phyloP scores from a whole-genome alignment of 176 grass and related monocot genomes.

The Oryza punctata region DNA sequence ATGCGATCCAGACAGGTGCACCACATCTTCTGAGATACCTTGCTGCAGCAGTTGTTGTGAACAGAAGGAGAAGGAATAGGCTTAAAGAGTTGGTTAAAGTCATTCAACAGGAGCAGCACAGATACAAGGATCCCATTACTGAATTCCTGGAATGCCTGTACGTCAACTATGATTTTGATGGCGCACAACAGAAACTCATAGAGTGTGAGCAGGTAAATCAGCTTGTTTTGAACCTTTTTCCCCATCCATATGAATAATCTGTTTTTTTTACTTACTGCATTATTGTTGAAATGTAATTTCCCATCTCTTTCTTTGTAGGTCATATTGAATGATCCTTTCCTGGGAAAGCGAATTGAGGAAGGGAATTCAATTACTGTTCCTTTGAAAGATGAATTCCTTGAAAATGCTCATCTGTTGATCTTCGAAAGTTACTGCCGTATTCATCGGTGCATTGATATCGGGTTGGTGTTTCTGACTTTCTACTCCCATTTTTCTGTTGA shows the following conservation, averaged over 20 bases:
- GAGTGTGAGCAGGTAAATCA: conserved; percentile 74
- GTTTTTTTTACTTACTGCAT: neutral
- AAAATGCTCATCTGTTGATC: too few species aligned
- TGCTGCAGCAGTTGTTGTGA: conserved; percentile 70
- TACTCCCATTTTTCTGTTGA: neutral
- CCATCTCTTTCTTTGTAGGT: neutral
- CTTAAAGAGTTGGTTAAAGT: conserved; percentile 70
- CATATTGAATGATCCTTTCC: too few species aligned
- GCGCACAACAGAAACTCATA: conserved; percentile 73
- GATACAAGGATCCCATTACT: conserved; percentile 80
- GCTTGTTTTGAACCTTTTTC: neutral
- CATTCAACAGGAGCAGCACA: conserved; percentile 81
- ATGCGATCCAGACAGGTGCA: conserved; percentile 87
- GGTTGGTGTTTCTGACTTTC: conserved; percentile 34
- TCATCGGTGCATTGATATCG: conserved; percentile 81
- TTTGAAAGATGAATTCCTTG: too few species aligned
- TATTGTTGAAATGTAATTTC: neutral
- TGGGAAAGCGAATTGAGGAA: too few species aligned
- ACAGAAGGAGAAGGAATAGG: conserved; percentile 60
- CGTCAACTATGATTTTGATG: conserved; percentile 94
- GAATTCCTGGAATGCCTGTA: conserved; percentile 84
- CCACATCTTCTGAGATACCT: conserved; percentile 84
- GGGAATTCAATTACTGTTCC: too few species aligned
- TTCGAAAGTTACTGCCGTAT: conserved; percentile 21
- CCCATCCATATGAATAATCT: neutral